phyloP scores from a whole-genome alignment of 2,329 filamentous ascomycete species.

The Pleomassaria siparia region DNA sequence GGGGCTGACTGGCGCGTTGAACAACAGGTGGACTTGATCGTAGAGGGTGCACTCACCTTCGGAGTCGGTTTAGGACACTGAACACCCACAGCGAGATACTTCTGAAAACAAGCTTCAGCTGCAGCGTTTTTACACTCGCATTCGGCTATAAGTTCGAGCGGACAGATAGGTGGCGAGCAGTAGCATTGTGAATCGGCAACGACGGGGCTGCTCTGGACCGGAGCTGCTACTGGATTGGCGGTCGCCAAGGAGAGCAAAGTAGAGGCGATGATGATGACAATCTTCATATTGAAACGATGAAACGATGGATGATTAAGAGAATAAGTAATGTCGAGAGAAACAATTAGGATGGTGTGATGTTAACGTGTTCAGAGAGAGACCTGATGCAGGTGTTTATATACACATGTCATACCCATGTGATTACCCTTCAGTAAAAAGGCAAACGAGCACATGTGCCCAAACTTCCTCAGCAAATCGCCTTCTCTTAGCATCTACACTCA shows the following conservation, averaged over 20 bases:
- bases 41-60: slow-evolving; percentile 3
- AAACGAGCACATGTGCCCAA: neutral
- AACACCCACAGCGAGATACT: slow-evolving; percentile 8
- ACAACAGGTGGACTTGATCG: neutral
- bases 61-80: slow-evolving; percentile 13
- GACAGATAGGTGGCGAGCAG: slow-evolving; percentile 15
- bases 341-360: neutral
- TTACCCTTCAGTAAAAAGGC: neutral
- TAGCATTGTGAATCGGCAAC: neutral
- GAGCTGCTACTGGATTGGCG: slow-evolving; percentile 7
- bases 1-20: too few species aligned
- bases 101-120: slow-evolving; percentile 17
- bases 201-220: neutral
- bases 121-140: slow-evolving; percentile 22
- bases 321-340: neutral
- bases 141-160: slow-evolving; percentile 16
- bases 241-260: slow-evolving; percentile 11
- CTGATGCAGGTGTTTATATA: neutral
- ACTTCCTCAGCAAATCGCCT: too few species aligned
- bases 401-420: neutral
- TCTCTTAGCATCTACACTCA: too few species aligned
- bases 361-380: neutral
- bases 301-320: neutral
- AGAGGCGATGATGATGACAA: slow-evolving; percentile 4
- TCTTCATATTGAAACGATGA: slow-evolving; percentile 12